These are phyloP conservation scores for Odontarrhena argentea DNA, from an alignment of 345 rosid species.

Conservation along the genomic window DNA sequence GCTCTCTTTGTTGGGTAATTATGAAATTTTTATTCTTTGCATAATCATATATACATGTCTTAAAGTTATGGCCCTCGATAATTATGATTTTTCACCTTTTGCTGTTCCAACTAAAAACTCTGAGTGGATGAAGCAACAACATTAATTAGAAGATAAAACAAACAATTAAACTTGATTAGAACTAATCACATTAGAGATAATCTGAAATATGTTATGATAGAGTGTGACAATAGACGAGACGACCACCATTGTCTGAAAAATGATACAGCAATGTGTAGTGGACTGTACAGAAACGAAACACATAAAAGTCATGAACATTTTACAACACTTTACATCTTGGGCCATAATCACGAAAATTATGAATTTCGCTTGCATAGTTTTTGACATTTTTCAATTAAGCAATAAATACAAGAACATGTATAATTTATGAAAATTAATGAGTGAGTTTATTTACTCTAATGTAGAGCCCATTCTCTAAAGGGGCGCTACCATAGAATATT, in stretches of 20 bases:
- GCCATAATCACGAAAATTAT: too few relatives aligned
- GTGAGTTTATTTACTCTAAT: too few relatives aligned
- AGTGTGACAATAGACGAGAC: not conserved
- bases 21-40: slow-evolving; percentile 21
- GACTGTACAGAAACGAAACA: not conserved
- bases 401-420: too few relatives aligned
- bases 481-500: too few relatives aligned
- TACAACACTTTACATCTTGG: too few relatives aligned
- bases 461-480: too few relatives aligned
- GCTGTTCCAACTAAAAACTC: slow-evolving; percentile 30
- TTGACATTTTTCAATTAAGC: too few relatives aligned
- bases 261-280: slow-evolving; percentile 7
- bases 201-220: not conserved
- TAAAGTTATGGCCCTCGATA: slow-evolving; percentile 23
- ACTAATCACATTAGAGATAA: not conserved
- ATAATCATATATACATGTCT: slow-evolving; percentile 35
- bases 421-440: too few relatives aligned
- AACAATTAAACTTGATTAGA: not conserved
- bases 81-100: slow-evolving; percentile 30
- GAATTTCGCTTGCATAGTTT: too few relatives aligned
- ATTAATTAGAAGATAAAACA: not conserved
- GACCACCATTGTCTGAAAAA: not conserved
- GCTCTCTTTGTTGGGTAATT: slow-evolving; percentile 34
- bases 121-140: slow-evolving; percentile 36
- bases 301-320: not conserved